These are phyloP conservation scores for Ustanciosporium gigantosporum DNA, from an alignment of 1,284 basidiomycete genomes.

Conservation along the genomic window DNA sequence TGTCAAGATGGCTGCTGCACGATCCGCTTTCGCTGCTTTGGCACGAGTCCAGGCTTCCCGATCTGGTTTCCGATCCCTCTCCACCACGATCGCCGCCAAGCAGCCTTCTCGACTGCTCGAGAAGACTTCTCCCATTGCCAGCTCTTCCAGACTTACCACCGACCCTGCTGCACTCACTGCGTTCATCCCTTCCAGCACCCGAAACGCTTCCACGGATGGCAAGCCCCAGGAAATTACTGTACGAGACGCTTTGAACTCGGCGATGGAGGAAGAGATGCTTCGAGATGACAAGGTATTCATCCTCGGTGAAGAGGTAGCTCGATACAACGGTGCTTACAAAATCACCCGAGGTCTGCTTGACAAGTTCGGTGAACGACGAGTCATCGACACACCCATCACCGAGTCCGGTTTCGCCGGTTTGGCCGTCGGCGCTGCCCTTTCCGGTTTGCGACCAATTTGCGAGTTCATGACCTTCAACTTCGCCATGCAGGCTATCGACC, in stretches of 20 bases:
- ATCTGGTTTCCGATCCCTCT: conserved; percentile 21
- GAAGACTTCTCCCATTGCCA: conserved; percentile 22
- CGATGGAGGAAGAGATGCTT: conserved; percentile 99
- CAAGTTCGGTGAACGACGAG: conserved; percentile 98
- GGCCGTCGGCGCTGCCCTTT: conserved; percentile 89
- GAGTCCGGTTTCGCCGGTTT: conserved; percentile 99
- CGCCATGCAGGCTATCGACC: conserved; percentile 81
- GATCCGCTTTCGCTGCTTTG: conserved; percentile 38
- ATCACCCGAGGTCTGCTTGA: conserved; percentile 81
- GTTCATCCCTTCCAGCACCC: conserved; percentile 33
- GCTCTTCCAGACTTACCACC: conserved; percentile 38
- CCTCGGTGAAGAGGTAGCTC: conserved; percentile 96
- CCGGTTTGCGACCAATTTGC: conserved; percentile 93
- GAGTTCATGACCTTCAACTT: conserved; percentile 93
- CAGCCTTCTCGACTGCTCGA: conserved; percentile 36
- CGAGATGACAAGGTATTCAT: conserved; percentile 94
- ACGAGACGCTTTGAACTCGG: conserved; percentile 93
- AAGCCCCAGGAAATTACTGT: conserved; percentile 80
- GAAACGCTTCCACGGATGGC: conserved; percentile 44
- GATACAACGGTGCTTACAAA: conserved; percentile 99
- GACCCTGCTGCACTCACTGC: conserved; percentile 35
- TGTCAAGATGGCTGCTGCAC: conserved; percentile 27
- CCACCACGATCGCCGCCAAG: conserved; percentile 27
- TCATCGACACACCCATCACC: conserved; percentile 86
- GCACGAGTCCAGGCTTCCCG: conserved; percentile 31